Conservation (phyloP, 2,329 filamentous ascomycete genomes). For the Colletotrichum spinosum region DNA sequence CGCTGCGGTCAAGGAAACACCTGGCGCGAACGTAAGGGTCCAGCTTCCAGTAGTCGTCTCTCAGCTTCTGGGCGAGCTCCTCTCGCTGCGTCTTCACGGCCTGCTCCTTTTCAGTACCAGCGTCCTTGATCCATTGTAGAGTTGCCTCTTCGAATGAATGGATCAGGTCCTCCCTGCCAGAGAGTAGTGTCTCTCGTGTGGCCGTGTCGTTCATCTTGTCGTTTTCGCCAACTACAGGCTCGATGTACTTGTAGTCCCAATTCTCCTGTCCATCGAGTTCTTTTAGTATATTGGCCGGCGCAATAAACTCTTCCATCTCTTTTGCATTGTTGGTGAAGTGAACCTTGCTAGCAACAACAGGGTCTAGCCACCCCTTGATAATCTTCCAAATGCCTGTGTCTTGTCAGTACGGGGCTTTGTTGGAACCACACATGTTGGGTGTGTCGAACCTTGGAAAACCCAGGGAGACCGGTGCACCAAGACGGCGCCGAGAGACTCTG, state of each 20-base stretch:
- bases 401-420: constrained; percentile 2
- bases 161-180: constrained; percentile 73
- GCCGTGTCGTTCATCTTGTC: constrained; percentile 74
- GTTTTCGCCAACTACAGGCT: constrained; percentile 83
- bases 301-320: constrained; percentile 84
- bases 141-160: constrained; percentile 81
- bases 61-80: constrained; percentile 71
- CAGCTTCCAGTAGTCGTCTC: constrained; percentile 85
- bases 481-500: constrained; percentile 89
- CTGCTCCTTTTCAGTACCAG: constrained; percentile 58
- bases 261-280: constrained; percentile 89
- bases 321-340: constrained; percentile 88
- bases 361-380: constrained; percentile 95
- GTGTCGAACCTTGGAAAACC: constrained; percentile 85
- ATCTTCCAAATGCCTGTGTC: constrained; percentile 90
- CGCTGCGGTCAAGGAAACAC: constrained; percentile 85
- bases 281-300: constrained; percentile 76
- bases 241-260: constrained; percentile 85
- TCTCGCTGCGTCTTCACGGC: constrained; percentile 68
- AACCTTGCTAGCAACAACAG: constrained; percentile 93
- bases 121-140: constrained; percentile 76
- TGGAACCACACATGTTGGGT: constrained; percentile 27
- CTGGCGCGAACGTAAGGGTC: constrained; percentile 89
- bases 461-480: constrained; percentile 96
- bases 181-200: constrained; percentile 72